Percentiles rank a stretch among this genome's conserved stretches.
Evolutionary conservation across 495 filamentous ascomycete species (phyloP).

Genomic region (Xylaria venustula): DNA sequence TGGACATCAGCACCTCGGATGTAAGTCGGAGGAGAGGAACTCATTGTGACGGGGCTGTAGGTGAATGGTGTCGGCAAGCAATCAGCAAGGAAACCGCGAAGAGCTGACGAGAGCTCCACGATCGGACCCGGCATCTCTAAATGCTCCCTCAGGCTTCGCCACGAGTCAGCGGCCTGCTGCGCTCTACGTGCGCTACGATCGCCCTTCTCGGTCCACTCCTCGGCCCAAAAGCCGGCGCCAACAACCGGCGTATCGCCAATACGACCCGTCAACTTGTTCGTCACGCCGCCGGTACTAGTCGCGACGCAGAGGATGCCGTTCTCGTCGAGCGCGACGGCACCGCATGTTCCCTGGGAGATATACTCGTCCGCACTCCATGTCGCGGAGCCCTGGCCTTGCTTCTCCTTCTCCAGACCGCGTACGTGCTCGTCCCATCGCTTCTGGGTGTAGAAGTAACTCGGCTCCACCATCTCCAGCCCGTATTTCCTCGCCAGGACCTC

Average conservation of each 20-base stretch:
- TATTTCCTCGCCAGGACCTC: constrained; percentile 65
- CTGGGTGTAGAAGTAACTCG: constrained; percentile 75
- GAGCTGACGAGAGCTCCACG: constrained; percentile 37
- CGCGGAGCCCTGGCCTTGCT: constrained; percentile 26
- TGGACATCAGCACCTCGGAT: neutral
- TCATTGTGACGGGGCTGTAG: constrained; percentile 29
- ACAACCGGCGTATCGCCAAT: constrained; percentile 87
- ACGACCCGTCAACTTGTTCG: constrained; percentile 81
- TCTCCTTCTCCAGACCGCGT: constrained; percentile 59
- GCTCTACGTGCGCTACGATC: constrained; percentile 3
- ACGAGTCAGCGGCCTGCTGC: neutral
- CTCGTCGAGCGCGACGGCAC: constrained; percentile 74
- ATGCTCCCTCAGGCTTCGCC: constrained; percentile 13
- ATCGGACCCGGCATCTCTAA: constrained; percentile 29
- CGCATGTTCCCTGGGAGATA: constrained; percentile 80
- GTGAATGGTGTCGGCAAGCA: constrained; percentile 47
- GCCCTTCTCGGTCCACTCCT: constrained; percentile 63
- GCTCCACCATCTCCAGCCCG: constrained; percentile 66
- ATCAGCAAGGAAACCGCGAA: constrained; percentile 48
- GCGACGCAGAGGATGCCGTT: constrained; percentile 72
- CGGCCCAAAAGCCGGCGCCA: constrained; percentile 89
- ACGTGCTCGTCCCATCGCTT: constrained; percentile 81
- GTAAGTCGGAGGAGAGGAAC: neutral
- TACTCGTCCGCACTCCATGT: constrained; percentile 56
- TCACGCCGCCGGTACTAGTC: constrained; percentile 84